These are phyloP conservation scores for Carex littledalei DNA, from an alignment of 176 grass and related monocot genomes.

Conservation along the genomic window DNA sequence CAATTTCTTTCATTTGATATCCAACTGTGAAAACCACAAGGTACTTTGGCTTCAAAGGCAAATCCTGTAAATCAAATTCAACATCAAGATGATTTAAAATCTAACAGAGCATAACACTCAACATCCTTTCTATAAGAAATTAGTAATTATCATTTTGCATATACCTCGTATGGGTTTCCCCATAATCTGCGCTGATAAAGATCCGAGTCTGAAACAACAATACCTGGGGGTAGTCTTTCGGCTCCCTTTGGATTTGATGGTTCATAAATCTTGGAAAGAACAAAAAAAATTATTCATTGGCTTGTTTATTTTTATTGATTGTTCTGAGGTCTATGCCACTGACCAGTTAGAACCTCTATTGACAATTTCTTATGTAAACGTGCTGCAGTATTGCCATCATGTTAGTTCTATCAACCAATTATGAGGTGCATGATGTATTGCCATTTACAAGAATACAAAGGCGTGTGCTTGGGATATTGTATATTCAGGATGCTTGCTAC, in stretches of 20 bases:
- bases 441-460: neutral
- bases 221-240: neutral
- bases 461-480: neutral
- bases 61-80: constrained; percentile 47
- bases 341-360: too few relatives aligned
- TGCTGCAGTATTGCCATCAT: neutral
- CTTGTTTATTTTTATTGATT: too few relatives aligned
- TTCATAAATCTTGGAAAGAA: too few relatives aligned
- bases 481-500: neutral
- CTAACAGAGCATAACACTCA: too few relatives aligned
- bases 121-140: neutral
- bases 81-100: neutral
- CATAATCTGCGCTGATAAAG: constrained; percentile 26
- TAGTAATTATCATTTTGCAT: neutral
- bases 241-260: constrained; percentile 21
- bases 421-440: neutral
- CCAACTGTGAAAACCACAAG: constrained; percentile 91
- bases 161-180: constrained; percentile 39
- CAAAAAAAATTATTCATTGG: too few relatives aligned
- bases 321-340: neutral
- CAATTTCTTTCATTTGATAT: constrained; percentile 75
- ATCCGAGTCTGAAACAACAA: too few relatives aligned
- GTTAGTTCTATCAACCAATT: too few relatives aligned
- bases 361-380: too few relatives aligned
- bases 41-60: constrained; percentile 64